phyloP scores from a whole-genome alignment of 352 stramenopile species.

The Phytophthora brassicae region DNA sequence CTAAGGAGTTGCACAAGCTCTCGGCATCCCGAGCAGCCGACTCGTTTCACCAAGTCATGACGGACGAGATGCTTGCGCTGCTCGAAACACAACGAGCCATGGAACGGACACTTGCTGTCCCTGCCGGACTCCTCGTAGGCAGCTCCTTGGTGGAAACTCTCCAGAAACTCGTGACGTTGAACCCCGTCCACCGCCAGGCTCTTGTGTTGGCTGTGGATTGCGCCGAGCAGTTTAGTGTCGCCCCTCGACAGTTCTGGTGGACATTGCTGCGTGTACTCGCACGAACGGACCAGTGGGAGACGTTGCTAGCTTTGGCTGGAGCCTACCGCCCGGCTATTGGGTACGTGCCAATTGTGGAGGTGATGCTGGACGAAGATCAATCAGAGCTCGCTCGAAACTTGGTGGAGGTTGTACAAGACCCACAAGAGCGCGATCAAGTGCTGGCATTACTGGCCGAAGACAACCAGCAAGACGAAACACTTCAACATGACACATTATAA shows the following conservation, averaged over 20 bases:
- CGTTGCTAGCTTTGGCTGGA: slow-evolving; percentile 40
- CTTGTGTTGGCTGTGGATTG: slow-evolving; percentile 40
- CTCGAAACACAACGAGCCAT: slow-evolving; percentile 46
- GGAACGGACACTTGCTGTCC: slow-evolving; percentile 38
- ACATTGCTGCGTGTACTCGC: slow-evolving; percentile 44
- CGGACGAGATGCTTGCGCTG: slow-evolving; percentile 47
- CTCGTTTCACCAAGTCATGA: slow-evolving; percentile 57
- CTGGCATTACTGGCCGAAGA: slow-evolving; percentile 29
- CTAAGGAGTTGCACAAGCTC: slow-evolving; percentile 17
- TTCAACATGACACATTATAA: slow-evolving; percentile 20
- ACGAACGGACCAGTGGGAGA: slow-evolving; percentile 52
- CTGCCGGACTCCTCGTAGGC: slow-evolving; percentile 50
- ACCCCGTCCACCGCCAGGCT: slow-evolving; percentile 38
- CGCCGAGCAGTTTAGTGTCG: slow-evolving; percentile 45
- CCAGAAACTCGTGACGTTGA: slow-evolving; percentile 58
- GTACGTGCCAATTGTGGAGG: slow-evolving; percentile 44
- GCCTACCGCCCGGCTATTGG: slow-evolving; percentile 45
- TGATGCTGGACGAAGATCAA: slow-evolving; percentile 48
- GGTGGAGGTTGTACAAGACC: slow-evolving; percentile 34
- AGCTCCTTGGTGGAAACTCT: slow-evolving; percentile 59
- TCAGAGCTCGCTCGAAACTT: slow-evolving; percentile 39
- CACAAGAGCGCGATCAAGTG: slow-evolving; percentile 39
- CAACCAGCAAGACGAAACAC: neutral
- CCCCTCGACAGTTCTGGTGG: slow-evolving; percentile 62
- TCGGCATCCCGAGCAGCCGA: slow-evolving; percentile 22